Evolutionary conservation across 352 stramenopile species (phyloP), one percentile per base, ranked within the genome.

Genomic region (Globisporangium splendens): DNA sequence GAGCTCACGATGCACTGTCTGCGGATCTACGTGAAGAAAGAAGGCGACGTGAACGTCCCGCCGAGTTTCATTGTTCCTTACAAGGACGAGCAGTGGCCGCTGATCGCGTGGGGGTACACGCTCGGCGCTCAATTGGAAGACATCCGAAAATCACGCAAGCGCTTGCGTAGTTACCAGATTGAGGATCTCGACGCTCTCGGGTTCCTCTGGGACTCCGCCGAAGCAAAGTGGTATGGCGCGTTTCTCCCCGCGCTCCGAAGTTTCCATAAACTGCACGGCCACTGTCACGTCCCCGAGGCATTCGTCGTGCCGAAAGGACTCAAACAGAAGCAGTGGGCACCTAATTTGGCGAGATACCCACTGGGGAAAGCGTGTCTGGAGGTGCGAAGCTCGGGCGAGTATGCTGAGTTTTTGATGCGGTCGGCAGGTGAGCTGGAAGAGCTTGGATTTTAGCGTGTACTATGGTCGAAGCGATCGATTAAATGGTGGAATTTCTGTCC

Each of bases 201-300:
- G n/a, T 61, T 61, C 49, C 20, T 21, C 24, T 61, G 55, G 55
- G 14, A 41, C 10, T 46, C 20, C 4, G 17, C 4, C 20, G 43
- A 61, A n/a, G 20, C 28, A 4, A 12, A 13, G 6, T 61, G 55
- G 55, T 5, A 44, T 20, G 8, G 18, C 0, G 14, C 13, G 10
- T 31, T 48, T 7, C n/a, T 64, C 35, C 55, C 48, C 14, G 54
- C 46, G 15, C 33, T 68, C 0, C 39, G 54, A 12, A 14, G 11
- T n/a, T 68, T 56, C 42, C 21, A 41, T 7, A 14, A 55, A 31
- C 18, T 65, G 22, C 14, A 22, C 47, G 47, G 12, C 47, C 47
- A 53, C 14, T 38, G 18, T 8, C 46, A 28, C 46, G 22, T 39
- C 12, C 46, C 46, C 7, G 28, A 35, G 28, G 28, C 28, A 8